These are phyloP conservation scores for Linaria vulgaris DNA, from an alignment of 257 asterid genomes.

Conservation along the genomic window DNA sequence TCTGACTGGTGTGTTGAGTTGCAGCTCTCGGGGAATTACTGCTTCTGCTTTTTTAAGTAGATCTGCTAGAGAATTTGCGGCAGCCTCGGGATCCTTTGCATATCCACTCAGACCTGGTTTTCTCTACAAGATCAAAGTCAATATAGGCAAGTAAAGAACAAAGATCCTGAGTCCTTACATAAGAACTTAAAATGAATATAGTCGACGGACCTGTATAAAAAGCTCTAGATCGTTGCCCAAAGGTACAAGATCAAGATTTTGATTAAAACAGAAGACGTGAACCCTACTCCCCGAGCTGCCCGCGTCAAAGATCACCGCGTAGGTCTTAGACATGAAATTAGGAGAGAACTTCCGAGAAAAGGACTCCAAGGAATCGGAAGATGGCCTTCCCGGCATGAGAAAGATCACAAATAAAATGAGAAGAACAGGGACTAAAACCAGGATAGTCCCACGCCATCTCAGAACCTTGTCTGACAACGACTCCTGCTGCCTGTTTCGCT, in stretches of 20 bases:
- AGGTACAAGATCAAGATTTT: slow-evolving; percentile 71
- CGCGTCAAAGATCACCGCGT: slow-evolving; percentile 87
- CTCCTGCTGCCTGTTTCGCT: slow-evolving; percentile 46
- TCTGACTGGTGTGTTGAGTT: slow-evolving; percentile 53
- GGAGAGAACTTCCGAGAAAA: slow-evolving; percentile 40
- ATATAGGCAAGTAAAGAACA: background rate
- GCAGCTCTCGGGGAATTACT: slow-evolving; percentile 59
- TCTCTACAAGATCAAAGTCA: slow-evolving; percentile 44
- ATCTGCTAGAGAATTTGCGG: slow-evolving; percentile 58
- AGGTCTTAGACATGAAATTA: slow-evolving; percentile 40
- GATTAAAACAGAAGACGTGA: slow-evolving; percentile 76
- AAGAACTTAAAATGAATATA: background rate
- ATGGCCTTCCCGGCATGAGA: slow-evolving; percentile 40
- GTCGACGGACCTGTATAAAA: slow-evolving; percentile 49
- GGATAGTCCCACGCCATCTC: slow-evolving; percentile 63
- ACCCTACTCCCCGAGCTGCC: slow-evolving; percentile 96
- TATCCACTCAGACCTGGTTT: slow-evolving; percentile 73
- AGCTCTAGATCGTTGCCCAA: slow-evolving; percentile 81
- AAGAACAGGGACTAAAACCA: slow-evolving; percentile 62
- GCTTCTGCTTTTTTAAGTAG: slow-evolving; percentile 69
- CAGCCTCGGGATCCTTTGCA: slow-evolving; percentile 59
- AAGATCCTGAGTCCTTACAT: too few species aligned
- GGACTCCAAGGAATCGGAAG: slow-evolving; percentile 34
- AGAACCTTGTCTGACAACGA: slow-evolving; percentile 63
- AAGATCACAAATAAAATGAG: slow-evolving; percentile 46